Percentiles rank a stretch among this genome's conserved stretches.
These are phyloP conservation scores for Penicillium lividum DNA, from an alignment of 495 filamentous ascomycete genomes.

Conservation along the genomic window DNA sequence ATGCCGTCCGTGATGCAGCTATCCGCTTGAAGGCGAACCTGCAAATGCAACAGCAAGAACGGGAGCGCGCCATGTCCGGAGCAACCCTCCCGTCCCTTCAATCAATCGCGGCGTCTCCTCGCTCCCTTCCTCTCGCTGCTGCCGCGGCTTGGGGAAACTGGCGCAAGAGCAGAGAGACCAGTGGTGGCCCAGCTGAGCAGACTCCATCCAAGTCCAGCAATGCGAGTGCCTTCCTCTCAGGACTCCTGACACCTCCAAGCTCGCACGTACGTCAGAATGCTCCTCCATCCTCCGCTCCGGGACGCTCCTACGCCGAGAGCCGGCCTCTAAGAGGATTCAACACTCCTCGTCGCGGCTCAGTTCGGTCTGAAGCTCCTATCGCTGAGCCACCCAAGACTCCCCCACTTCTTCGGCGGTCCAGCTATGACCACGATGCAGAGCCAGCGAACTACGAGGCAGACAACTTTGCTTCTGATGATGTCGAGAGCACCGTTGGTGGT, in stretches of 20 bases:
- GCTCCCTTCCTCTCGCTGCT: slow-evolving; percentile 76
- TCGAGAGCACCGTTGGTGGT: slow-evolving; percentile 43
- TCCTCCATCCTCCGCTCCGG: slow-evolving; percentile 36
- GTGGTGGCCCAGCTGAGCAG: slow-evolving; percentile 50
- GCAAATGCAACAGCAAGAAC: slow-evolving; percentile 96
- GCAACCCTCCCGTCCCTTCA: slow-evolving; percentile 58
- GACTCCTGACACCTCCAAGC: slow-evolving; percentile 80
- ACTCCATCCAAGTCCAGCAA: slow-evolving; percentile 65
- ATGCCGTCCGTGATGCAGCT: slow-evolving; percentile 80
- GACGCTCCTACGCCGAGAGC: slow-evolving; percentile 48
- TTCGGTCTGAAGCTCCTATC: slow-evolving; percentile 36
- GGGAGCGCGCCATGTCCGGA: slow-evolving; percentile 63
- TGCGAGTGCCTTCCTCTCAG: slow-evolving; percentile 60
- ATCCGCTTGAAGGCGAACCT: slow-evolving; percentile 92
- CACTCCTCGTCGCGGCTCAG: slow-evolving; percentile 34
- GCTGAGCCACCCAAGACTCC: slow-evolving; percentile 61
- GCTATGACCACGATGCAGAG: slow-evolving; percentile 74
- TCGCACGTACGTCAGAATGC: slow-evolving; percentile 63
- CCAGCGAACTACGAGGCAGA: slow-evolving; percentile 40
- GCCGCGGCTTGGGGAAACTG: slow-evolving; percentile 86
- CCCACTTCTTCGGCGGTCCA: slow-evolving; percentile 64
- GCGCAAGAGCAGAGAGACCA: slow-evolving; percentile 59
- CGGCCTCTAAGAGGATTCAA: slow-evolving; percentile 39
- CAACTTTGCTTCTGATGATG: slow-evolving; percentile 38
- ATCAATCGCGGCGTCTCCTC: slow-evolving; percentile 70